phyloP scores from a whole-genome alignment of 2,329 filamentous ascomycete species.

The Pseudopithomyces maydicus region DNA sequence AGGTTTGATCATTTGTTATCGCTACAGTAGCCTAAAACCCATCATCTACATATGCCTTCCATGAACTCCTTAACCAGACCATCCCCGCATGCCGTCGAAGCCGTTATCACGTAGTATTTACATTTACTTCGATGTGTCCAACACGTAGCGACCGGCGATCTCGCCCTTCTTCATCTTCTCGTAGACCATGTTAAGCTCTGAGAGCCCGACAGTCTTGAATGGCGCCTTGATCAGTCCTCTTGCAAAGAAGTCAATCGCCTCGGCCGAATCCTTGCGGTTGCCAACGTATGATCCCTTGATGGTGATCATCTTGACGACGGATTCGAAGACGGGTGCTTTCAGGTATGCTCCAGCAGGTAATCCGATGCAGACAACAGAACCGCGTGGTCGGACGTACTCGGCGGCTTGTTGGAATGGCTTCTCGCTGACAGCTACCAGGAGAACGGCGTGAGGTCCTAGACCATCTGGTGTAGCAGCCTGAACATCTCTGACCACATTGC shows the following conservation, averaged over 20 bases:
- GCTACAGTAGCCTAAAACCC: neutral
- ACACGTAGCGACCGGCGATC: conserved; percentile 79
- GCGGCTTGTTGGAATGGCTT: conserved; percentile 95
- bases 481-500: conserved; percentile 83
- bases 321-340: conserved; percentile 84
- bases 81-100: neutral
- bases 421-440: conserved; percentile 85
- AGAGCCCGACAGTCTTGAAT: conserved; percentile 82
- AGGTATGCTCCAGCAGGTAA: conserved; percentile 78
- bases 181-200: conserved; percentile 80
- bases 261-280: conserved; percentile 83
- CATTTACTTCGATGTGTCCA: conserved; percentile 63
- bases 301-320: conserved; percentile 85
- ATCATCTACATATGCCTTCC: neutral
- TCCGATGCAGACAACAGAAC: conserved; percentile 86
- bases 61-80: neutral
- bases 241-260: conserved; percentile 89
- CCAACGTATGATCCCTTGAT: conserved; percentile 96
- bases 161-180: conserved; percentile 69
- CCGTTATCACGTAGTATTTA: neutral
- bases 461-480: conserved; percentile 80
- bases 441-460: conserved; percentile 82
- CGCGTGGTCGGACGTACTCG: conserved; percentile 81
- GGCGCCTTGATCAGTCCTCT: conserved; percentile 85
- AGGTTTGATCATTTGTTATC: neutral